A percentile compares a stretch with the other conserved stretches of the same genome.
Evolutionary conservation across 768 basidiomycete genomes (phyloP).

Genomic region (Hysterangium stoloniferum): DNA sequence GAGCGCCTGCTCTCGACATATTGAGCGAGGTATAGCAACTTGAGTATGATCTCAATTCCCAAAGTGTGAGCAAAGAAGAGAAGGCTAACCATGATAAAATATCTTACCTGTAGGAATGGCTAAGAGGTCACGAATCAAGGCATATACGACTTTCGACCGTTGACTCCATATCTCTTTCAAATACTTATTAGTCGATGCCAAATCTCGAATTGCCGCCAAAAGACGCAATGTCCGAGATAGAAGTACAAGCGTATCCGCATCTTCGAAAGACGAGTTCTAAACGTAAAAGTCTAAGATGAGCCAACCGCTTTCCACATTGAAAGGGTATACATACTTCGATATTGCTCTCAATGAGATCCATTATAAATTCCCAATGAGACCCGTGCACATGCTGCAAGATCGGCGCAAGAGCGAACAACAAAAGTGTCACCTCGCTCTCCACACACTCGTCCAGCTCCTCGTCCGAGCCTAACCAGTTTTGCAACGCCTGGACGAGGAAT

Average conservation of each 20-base stretch:
- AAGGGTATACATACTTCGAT: slow-evolving; percentile 55
- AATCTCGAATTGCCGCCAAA: slow-evolving; percentile 58
- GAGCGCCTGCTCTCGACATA: slow-evolving; percentile 62
- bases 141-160: slow-evolving; percentile 43
- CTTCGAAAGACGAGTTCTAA: slow-evolving; percentile 53
- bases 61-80: background rate
- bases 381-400: slow-evolving; percentile 84
- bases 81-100: slow-evolving; percentile 8
- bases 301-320: background rate
- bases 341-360: slow-evolving; percentile 81
- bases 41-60: slow-evolving; percentile 18
- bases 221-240: slow-evolving; percentile 67
- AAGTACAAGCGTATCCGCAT: slow-evolving; percentile 48
- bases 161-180: slow-evolving; percentile 65
- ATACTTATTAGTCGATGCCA: slow-evolving; percentile 63
- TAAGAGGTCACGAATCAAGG: slow-evolving; percentile 54
- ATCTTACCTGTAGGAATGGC: slow-evolving; percentile 46
- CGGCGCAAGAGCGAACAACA: slow-evolving; percentile 73
- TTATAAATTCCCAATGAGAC: slow-evolving; percentile 88
- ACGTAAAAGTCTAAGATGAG: background rate
- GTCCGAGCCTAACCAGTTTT: slow-evolving; percentile 66
- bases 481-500: slow-evolving; percentile 78
- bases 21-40: slow-evolving; percentile 49
- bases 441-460: slow-evolving; percentile 70
- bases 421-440: slow-evolving; percentile 65